A percentile compares a stretch with the other conserved stretches of the same genome.
Conservation (phyloP, 139 green algal species). For the Chlamydomonas schloesseri region DNA sequence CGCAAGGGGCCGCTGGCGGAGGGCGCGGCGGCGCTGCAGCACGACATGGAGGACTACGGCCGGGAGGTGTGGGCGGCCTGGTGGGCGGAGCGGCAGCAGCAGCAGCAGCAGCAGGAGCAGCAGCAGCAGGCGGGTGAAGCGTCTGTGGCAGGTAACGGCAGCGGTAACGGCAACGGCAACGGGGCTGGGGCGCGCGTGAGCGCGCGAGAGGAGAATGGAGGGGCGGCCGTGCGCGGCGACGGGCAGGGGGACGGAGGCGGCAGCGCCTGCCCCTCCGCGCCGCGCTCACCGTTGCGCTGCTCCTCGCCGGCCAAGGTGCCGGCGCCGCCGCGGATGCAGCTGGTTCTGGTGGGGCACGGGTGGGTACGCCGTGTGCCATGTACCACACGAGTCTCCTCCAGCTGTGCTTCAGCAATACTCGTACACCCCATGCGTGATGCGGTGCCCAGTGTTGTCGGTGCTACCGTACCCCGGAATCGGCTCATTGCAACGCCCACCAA, state of each 20-base stretch:
- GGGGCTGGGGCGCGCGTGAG: too few species aligned
- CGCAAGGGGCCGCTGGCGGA: background rate
- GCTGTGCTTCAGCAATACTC: too few species aligned
- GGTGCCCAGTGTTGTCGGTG: too few species aligned
- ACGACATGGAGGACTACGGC: slow-evolving; percentile 30
- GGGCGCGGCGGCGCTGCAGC: slow-evolving; percentile 21
- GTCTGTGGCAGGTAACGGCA: background rate
- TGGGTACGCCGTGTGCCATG: background rate
- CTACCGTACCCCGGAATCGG: too few species aligned
- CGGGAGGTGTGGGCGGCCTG: background rate
- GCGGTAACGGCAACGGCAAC: too few species aligned
- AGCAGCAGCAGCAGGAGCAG: background rate
- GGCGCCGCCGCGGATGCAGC: background rate
- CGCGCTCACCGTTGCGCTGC: too few species aligned
- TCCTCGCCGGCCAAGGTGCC: background rate
- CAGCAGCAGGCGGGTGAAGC: too few species aligned
- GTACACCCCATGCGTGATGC: too few species aligned
- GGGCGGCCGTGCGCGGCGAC: background rate
- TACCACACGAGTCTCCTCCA: too few species aligned
- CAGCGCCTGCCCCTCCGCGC: background rate
- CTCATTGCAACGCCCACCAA: too few species aligned
- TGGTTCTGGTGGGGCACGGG: slow-evolving; percentile 42
- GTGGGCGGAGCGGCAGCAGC: background rate
- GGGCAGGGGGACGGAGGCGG: background rate
- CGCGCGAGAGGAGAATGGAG: background rate